Evolutionary conservation across 768 basidiomycete species (phyloP).

Genomic region (Suillus placidus): DNA sequence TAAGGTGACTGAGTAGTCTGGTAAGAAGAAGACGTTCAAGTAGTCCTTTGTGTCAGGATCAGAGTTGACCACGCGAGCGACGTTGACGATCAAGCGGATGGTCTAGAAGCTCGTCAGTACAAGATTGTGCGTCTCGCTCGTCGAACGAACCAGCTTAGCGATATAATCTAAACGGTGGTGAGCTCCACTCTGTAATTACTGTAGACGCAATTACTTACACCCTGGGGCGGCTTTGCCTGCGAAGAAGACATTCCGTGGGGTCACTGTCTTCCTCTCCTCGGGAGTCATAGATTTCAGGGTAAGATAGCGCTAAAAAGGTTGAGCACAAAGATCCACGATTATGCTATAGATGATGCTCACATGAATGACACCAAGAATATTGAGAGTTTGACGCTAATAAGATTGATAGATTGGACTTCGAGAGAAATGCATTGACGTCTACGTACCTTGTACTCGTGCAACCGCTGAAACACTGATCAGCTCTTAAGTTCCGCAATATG

Average conservation of each 20-base stretch:
- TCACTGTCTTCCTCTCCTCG: slow-evolving; percentile 78
- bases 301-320: slow-evolving; percentile 67
- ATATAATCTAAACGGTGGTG: slow-evolving; percentile 64
- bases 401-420: neutral
- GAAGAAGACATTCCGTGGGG: slow-evolving; percentile 92
- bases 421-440: neutral
- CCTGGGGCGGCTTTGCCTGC: slow-evolving; percentile 97
- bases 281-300: slow-evolving; percentile 77
- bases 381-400: slow-evolving; percentile 84
- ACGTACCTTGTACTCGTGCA: slow-evolving; percentile 89
- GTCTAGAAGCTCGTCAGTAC: slow-evolving; percentile 47
- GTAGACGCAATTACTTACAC: slow-evolving; percentile 49
- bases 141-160: slow-evolving; percentile 72
- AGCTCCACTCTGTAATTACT: slow-evolving; percentile 14
- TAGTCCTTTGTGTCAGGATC: slow-evolving; percentile 89
- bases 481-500: neutral
- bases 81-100: slow-evolving; percentile 93
- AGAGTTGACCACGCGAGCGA: slow-evolving; percentile 63
- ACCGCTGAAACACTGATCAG: slow-evolving; percentile 50
- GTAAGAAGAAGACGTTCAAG: slow-evolving; percentile 91
- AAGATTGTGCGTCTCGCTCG: neutral
- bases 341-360: slow-evolving; percentile 43
- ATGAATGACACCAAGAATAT: slow-evolving; percentile 88
- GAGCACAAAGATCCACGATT: slow-evolving; percentile 1
- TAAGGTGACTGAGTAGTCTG: slow-evolving; percentile 89